These are phyloP conservation scores for Nicotiana otophora DNA, from an alignment of 257 asterid genomes.

Conservation along the genomic window DNA sequence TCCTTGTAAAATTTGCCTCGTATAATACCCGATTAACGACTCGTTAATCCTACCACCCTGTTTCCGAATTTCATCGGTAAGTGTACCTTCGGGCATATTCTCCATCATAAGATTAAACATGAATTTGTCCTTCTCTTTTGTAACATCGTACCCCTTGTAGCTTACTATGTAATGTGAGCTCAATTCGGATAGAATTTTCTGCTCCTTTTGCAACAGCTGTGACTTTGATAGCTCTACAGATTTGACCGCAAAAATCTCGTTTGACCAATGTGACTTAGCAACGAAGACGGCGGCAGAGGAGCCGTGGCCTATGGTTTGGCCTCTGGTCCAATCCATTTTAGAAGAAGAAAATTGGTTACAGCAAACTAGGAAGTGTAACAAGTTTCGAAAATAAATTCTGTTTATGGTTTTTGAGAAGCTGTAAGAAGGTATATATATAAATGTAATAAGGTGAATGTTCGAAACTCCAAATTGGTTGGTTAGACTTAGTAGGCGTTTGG, in stretches of 20 bases:
- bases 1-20: constrained; percentile 44
- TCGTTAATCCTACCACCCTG: constrained; percentile 40
- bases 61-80: constrained; percentile 24
- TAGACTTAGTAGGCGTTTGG: constrained; percentile 4
- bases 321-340: constrained; percentile 70
- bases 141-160: constrained; percentile 49
- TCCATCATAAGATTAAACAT: constrained; percentile 59
- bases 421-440: not conserved
- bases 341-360: constrained; percentile 4
- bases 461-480: constrained; percentile 57
- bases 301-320: constrained; percentile 63
- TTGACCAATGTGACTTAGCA: constrained; percentile 30
- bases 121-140: constrained; percentile 23
- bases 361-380: not conserved
- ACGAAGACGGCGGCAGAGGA: constrained; percentile 57
- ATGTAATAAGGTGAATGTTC: constrained; percentile 2
- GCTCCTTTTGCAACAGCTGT: constrained; percentile 38
- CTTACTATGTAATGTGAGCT: constrained; percentile 36
- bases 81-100: constrained; percentile 38
- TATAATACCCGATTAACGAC: constrained; percentile 22
- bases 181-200: constrained; percentile 35
- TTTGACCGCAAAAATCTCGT: constrained; percentile 52
- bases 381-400: not conserved
- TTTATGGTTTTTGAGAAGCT: constrained; percentile 8
- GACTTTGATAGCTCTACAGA: constrained; percentile 48